Conservation (phyloP, 495 filamentous ascomycete genomes). For the Penicillium taxi region DNA sequence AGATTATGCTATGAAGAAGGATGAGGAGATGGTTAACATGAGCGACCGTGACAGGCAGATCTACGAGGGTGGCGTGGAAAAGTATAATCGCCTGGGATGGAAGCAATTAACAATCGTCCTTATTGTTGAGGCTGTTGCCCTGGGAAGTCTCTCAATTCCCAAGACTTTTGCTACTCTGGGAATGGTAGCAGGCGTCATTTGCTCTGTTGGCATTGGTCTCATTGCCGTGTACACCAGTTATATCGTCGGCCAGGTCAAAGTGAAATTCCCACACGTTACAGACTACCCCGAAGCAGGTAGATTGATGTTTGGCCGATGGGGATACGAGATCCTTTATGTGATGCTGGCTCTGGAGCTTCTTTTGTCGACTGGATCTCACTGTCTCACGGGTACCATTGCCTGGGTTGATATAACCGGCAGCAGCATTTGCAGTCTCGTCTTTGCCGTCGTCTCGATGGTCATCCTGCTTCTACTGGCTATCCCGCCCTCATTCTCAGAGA, state of each 20-base stretch:
- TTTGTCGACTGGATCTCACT: neutral
- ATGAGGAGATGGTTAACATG: no score
- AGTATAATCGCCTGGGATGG: conserved; percentile 21
- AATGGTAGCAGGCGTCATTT: conserved; percentile 44
- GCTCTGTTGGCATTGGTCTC: conserved; percentile 48
- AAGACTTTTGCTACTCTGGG: conserved; percentile 48
- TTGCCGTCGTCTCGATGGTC: neutral
- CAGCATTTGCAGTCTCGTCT: neutral
- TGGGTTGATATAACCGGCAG: neutral
- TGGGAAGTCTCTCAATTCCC: conserved; percentile 50
- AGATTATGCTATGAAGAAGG: no score
- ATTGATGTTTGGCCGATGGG: conserved; percentile 30
- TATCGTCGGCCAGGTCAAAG: conserved; percentile 58
- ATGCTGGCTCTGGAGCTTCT: neutral
- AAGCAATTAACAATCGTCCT: conserved; percentile 28
- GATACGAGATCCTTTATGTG: conserved; percentile 1
- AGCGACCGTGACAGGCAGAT: conserved; percentile 4
- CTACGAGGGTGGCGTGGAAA: conserved; percentile 5
- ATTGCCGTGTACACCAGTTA: conserved; percentile 61
- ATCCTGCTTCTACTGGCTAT: neutral
- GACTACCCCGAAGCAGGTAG: conserved; percentile 55
- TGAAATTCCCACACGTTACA: conserved; percentile 50
- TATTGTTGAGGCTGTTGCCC: conserved; percentile 53
- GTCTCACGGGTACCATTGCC: neutral
- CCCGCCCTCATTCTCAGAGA: conserved; percentile 1